Conservation (phyloP, 768 basidiomycete species). For the Podaxis sp. region DNA sequence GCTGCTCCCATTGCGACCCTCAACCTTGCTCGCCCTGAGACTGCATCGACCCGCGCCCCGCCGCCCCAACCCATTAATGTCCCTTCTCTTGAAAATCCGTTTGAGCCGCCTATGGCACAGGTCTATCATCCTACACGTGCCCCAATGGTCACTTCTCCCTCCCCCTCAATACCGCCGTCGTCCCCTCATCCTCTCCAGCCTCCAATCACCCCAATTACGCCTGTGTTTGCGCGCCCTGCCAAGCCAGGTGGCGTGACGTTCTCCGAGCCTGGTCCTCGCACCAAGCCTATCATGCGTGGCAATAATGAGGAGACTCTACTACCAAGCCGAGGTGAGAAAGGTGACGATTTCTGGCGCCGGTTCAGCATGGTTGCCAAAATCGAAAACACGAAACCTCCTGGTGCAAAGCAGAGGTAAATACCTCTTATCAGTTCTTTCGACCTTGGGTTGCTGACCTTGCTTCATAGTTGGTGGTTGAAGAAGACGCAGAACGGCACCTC, state of each 20-base stretch:
- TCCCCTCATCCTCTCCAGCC: slow-evolving; percentile 72
- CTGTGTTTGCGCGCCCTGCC: slow-evolving; percentile 66
- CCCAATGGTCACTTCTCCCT: background rate
- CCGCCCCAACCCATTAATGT: slow-evolving; percentile 15
- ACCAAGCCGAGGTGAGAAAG: slow-evolving; percentile 64
- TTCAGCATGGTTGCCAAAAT: slow-evolving; percentile 82
- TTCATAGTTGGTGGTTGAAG: slow-evolving; percentile 56
- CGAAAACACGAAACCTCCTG: slow-evolving; percentile 37
- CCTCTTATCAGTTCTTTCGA: background rate
- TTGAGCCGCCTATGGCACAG: slow-evolving; percentile 17
- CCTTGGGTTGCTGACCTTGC: background rate
- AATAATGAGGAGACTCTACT: slow-evolving; percentile 64
- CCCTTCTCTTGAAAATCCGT: slow-evolving; percentile 23
- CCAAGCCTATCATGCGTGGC: slow-evolving; percentile 60
- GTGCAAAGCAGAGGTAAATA: slow-evolving; percentile 40
- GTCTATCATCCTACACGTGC: background rate
- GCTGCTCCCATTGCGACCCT: slow-evolving; percentile 65
- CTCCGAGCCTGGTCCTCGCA: slow-evolving; percentile 24
- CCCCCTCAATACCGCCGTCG: slow-evolving; percentile 26
- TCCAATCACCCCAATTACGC: slow-evolving; percentile 74
- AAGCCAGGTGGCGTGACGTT: slow-evolving; percentile 36
- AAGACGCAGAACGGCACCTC: slow-evolving; percentile 53
- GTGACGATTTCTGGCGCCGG: slow-evolving; percentile 83
- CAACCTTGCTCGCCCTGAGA: slow-evolving; percentile 47
- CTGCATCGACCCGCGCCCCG: slow-evolving; percentile 31